Evolutionary conservation across 805 yeast genomes (phyloP).

Genomic region (Komagataella populi): DNA sequence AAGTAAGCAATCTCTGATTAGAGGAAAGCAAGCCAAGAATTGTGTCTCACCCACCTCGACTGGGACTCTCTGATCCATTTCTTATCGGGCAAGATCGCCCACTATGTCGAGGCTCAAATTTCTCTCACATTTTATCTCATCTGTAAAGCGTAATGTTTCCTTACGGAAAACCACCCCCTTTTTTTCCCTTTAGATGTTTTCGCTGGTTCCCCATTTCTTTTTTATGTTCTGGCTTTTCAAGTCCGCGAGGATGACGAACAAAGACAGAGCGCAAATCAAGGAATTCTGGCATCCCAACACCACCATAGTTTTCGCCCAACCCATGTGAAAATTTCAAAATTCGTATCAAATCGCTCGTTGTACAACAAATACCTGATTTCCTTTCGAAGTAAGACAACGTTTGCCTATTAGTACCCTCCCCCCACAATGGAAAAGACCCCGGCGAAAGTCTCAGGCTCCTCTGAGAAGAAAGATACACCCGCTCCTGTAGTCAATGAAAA

Average conservation of each 20-base stretch:
- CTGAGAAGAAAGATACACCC: background rate
- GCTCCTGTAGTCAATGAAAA: conserved; percentile 20
- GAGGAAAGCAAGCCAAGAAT: background rate
- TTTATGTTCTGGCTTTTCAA: background rate
- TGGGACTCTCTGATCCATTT: background rate
- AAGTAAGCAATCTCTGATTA: background rate
- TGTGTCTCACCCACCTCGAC: background rate
- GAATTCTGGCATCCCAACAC: background rate
- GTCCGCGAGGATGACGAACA: no score
- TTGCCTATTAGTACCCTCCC: background rate
- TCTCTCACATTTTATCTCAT: background rate
- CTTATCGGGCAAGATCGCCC: background rate
- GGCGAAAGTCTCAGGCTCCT: background rate
- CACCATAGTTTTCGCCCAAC: background rate
- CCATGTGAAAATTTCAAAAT: background rate
- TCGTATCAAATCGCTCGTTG: background rate
- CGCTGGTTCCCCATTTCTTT: background rate
- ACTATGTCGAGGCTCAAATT: background rate
- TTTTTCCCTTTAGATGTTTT: no score
- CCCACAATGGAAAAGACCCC: background rate
- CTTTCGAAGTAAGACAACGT: background rate
- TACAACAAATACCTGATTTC: background rate
- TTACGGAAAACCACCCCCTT: background rate
- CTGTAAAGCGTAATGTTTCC: background rate
- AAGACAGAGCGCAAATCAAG: background rate